Evolutionary conservation across 495 filamentous ascomycete species (phyloP).

Genomic region (Xylaria intraflava): DNA sequence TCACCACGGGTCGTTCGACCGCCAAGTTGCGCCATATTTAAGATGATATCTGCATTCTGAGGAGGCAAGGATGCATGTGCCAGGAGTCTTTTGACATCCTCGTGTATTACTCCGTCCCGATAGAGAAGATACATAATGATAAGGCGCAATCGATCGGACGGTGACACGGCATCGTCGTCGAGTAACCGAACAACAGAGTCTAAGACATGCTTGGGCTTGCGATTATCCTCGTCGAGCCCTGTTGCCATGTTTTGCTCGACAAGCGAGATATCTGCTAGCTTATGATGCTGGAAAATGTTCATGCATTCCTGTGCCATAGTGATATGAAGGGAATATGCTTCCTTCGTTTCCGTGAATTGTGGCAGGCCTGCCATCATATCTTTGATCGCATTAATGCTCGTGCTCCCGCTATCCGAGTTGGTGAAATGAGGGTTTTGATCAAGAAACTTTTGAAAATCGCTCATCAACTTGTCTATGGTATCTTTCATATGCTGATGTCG

Average conservation of each 20-base stretch:
- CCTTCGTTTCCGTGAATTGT: slow-evolving; percentile 90
- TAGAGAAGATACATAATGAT: slow-evolving; percentile 81
- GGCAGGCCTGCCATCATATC: slow-evolving; percentile 94
- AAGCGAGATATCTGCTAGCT: slow-evolving; percentile 78
- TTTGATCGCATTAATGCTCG: slow-evolving; percentile 83
- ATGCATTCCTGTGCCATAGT: slow-evolving; percentile 98
- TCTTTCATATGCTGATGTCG: slow-evolving; percentile 97
- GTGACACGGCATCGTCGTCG: slow-evolving; percentile 66
- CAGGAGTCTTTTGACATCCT: slow-evolving; percentile 77
- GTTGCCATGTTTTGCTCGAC: slow-evolving; percentile 83
- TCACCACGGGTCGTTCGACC: slow-evolving; percentile 60
- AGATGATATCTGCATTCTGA: slow-evolving; percentile 62
- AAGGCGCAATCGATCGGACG: slow-evolving; percentile 72
- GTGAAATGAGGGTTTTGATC: slow-evolving; percentile 92
- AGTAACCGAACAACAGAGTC: slow-evolving; percentile 79
- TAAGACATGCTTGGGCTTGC: slow-evolving; percentile 81
- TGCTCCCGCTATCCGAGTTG: slow-evolving; percentile 57
- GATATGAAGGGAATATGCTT: slow-evolving; percentile 88
- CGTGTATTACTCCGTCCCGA: slow-evolving; percentile 78
- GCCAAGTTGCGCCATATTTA: slow-evolving; percentile 77
- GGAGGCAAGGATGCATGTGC: slow-evolving; percentile 73
- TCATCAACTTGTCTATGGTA: slow-evolving; percentile 85
- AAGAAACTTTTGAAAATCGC: slow-evolving; percentile 87
- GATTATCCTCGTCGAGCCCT: slow-evolving; percentile 85
- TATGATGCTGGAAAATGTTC: slow-evolving; percentile 78